Conservation (phyloP, 257 asterid genomes). For the Nicotiana noctiflora region DNA sequence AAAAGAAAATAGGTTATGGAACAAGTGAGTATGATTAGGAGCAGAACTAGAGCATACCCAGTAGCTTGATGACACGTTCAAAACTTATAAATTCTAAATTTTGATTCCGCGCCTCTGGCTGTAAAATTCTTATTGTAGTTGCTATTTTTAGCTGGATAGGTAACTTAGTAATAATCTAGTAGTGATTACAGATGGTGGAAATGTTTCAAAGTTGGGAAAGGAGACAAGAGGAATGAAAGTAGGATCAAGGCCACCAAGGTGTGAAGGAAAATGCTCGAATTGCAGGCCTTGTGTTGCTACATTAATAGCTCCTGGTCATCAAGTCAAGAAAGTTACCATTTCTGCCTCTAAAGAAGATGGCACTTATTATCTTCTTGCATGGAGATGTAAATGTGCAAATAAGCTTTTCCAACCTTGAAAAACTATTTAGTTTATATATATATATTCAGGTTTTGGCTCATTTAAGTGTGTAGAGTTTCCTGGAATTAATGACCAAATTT, state of each 20-base stretch:
- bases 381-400: slow-evolving; percentile 13
- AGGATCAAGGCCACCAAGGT: slow-evolving; percentile 16
- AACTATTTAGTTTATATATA: neutral
- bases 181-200: neutral
- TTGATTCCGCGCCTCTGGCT: too few species aligned
- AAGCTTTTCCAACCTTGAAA: slow-evolving; percentile 11
- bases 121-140: too few species aligned
- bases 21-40: too few species aligned
- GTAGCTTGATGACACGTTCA: too few species aligned
- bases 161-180: neutral
- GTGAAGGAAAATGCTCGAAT: slow-evolving; percentile 6
- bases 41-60: too few species aligned
- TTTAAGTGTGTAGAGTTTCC: too few species aligned
- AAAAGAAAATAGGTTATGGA: too few species aligned
- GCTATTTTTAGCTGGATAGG: neutral
- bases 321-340: neutral
- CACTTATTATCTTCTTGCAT: slow-evolving; percentile 9
- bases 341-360: neutral
- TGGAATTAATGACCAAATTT: too few species aligned
- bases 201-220: neutral
- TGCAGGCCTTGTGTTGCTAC: slow-evolving; percentile 13
- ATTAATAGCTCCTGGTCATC: neutral
- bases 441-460: neutral
- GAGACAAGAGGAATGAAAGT: slow-evolving; percentile 1
- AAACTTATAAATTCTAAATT: too few species aligned